Evolutionary conservation across 768 basidiomycete genomes (phyloP).

Genomic region (Lactifluus echinatus): DNA sequence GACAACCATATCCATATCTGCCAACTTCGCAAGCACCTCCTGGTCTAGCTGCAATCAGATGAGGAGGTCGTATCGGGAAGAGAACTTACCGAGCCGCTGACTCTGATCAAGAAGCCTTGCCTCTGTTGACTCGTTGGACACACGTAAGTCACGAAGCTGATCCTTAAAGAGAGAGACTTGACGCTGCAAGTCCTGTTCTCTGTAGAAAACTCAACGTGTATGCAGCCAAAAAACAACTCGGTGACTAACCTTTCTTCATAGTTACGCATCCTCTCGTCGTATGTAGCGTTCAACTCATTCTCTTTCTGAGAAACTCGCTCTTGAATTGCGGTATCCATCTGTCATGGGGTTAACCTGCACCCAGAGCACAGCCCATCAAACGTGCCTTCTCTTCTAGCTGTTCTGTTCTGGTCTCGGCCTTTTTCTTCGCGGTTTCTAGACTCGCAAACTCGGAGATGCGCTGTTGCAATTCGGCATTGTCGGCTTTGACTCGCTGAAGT

Average conservation of each 20-base stretch:
- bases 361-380: neutral
- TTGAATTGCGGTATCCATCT: constrained; percentile 94
- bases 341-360: neutral
- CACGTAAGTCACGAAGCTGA: constrained; percentile 84
- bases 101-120: constrained; percentile 88
- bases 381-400: constrained; percentile 76
- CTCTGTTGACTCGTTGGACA: constrained; percentile 87
- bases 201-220: constrained; percentile 26
- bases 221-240: neutral
- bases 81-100: constrained; percentile 68
- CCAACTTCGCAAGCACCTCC: constrained; percentile 81
- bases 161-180: constrained; percentile 82
- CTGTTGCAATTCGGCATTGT: constrained; percentile 74
- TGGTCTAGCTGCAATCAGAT: constrained; percentile 48
- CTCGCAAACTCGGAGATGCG: constrained; percentile 53
- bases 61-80: neutral
- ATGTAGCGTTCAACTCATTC: constrained; percentile 93
- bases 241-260: constrained; percentile 82
- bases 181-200: constrained; percentile 89
- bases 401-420: constrained; percentile 62
- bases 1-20: constrained; percentile 91
- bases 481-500: constrained; percentile 61
- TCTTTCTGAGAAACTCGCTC: constrained; percentile 90
- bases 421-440: constrained; percentile 66
- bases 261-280: constrained; percentile 92